phyloP scores from a whole-genome alignment of 1,284 basidiomycete species.

The Schizophyllum amplum region DNA sequence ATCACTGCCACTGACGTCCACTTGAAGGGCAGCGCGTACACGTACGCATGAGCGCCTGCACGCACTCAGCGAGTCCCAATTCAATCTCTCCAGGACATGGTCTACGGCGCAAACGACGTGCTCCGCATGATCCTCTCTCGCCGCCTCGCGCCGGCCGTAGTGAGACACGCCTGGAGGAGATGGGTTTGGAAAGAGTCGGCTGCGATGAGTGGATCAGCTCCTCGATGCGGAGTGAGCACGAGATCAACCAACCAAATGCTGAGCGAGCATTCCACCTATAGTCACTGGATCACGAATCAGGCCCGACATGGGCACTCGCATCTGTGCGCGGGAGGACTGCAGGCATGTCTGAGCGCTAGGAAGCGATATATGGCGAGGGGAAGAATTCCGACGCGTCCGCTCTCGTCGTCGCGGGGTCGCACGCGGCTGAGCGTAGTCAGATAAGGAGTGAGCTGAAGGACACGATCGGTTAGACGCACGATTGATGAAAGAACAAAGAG shows the following conservation, averaged over 20 bases:
- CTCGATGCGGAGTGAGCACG: no score
- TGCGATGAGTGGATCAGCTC: neutral
- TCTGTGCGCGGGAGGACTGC: neutral
- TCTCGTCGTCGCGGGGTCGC: neutral
- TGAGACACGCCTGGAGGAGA: neutral
- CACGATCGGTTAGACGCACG: neutral
- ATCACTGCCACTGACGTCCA: no score
- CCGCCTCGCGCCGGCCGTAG: neutral
- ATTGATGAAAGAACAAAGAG: neutral
- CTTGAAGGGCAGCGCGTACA: neutral
- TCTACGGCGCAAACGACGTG: neutral
- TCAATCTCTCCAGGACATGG: neutral
- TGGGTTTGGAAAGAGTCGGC: neutral
- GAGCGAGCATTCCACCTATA: neutral
- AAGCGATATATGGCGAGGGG: neutral
- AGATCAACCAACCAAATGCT: neutral
- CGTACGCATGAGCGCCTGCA: neutral
- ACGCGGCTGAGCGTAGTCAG: neutral
- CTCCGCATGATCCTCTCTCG: neutral
- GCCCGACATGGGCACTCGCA: neutral
- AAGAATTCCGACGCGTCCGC: neutral
- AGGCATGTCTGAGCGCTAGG: neutral
- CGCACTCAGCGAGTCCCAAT: neutral
- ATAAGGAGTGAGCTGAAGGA: neutral
- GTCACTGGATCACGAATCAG: neutral